These are phyloP conservation scores for Neurospora sp. DNA, from an alignment of 495 filamentous ascomycete genomes.

Conservation along the genomic window DNA sequence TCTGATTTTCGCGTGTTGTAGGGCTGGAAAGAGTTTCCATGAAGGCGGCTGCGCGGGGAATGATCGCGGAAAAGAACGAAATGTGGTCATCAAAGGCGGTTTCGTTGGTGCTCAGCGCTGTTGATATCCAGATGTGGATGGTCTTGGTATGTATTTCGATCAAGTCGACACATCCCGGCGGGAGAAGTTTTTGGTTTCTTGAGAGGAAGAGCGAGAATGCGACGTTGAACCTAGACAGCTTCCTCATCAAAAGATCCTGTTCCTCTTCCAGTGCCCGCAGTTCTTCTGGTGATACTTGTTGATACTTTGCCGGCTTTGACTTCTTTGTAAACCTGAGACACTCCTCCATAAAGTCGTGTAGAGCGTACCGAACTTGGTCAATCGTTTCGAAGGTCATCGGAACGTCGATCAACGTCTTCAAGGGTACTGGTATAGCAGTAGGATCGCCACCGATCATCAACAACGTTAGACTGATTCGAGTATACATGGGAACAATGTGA, in stretches of 20 bases:
- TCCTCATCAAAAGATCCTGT: conserved; percentile 20
- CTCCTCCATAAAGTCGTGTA: conserved; percentile 27
- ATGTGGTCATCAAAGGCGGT: conserved; percentile 29
- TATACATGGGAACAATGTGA: conserved; percentile 34
- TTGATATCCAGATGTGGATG: conserved; percentile 28
- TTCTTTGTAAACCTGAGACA: conserved; percentile 22
- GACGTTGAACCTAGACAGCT: conserved; percentile 24
- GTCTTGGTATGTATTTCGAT: conserved; percentile 22
- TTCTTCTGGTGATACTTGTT: conserved; percentile 11
- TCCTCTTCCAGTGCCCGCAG: conserved; percentile 19
- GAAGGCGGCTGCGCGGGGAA: conserved; percentile 21
- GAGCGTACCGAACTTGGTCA: conserved; percentile 21
- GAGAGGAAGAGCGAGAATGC: conserved; percentile 24
- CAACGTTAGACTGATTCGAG: conserved; percentile 28
- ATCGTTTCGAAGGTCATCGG: conserved; percentile 22
- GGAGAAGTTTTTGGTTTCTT: conserved; percentile 8
- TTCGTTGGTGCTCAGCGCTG: conserved; percentile 23
- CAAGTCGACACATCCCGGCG: conserved; percentile 16
- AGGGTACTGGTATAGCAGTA: conserved; percentile 15
- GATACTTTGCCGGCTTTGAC: conserved; percentile 16
- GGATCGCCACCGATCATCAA: conserved; percentile 26
- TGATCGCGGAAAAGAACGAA: conserved; percentile 28
- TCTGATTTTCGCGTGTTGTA: conserved; percentile 1
- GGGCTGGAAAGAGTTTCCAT: conserved; percentile 11
- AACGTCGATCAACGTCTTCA: conserved; percentile 21